Base-by-base conservation (phyloP, 1,284 basidiomycete genomes). In the Ustilago nuda region DNA sequence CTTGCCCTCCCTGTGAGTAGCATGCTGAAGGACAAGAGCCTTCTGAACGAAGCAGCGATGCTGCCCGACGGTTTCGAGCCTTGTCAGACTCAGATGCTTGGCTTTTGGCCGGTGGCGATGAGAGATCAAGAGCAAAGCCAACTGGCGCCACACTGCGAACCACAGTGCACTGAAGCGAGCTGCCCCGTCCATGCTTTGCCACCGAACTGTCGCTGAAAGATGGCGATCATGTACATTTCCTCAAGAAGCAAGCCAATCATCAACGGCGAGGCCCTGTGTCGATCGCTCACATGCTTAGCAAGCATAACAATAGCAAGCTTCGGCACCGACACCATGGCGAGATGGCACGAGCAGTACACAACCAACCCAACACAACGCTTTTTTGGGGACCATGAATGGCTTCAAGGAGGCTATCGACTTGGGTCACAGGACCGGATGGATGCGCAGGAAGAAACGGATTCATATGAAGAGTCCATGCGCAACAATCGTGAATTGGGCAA, bases 311-410 rank as follows among this genome's bases (percentile, higher is more conserved):
- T 3, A 27, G 4, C 30, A 32, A 15, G 8, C 8, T 50, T 32
- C 43, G 43, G 43, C 43, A 45, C 6, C 1, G 48, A 50, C 48
- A 27, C 11, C 48, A 50, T 9, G 48, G 27, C 48, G 12, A 46
- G 19, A 53, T 33, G 48, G 39, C 37, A 35, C 17, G 23, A 35
- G 27, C 19, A n/a, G 5, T 8, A 30, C 54, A 51, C 32, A 13
- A 45, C 17, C n/a, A 53, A 19, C 48, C 55, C 17, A 52, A 57
- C 61, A 64, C 57, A 43, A 52, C 61, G 56, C 41, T 56, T 64
- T 63, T 52, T 57, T 5, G 41, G 59, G 23, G 23, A 3, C 50
- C 41, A 4, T 54, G 51, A 53, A 53, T 43, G 61, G 41, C 41
- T 12, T 23, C 32, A n/a, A 37, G 19, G 19, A 19, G 19, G 19